Evolutionary conservation across 257 asterid genomes (phyloP), one percentile per base, ranked within the genome.

Genomic region (Plantago elongata): DNA sequence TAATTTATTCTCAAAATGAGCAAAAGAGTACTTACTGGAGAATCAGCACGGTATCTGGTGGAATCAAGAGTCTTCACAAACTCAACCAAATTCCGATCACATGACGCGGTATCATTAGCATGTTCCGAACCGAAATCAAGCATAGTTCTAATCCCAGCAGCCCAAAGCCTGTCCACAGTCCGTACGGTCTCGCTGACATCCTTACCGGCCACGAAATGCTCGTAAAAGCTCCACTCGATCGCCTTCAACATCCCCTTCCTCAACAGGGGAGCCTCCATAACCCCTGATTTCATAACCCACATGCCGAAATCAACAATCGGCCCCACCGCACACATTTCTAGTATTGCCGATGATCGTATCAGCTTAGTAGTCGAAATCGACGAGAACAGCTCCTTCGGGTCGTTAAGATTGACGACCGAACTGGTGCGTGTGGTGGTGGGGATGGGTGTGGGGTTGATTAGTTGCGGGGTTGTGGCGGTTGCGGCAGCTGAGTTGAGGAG

Each of bases 121-220:
- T 82, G 90, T 60, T 93, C 99, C 68, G 78, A 67, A 0, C 94
- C 99, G 51, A 89, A 93, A 78, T 93, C 94, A 63, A 93, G 66
- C 96, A 93, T 93, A 45, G 89, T 81, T 54, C 74, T 69, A 3
- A 87, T 63, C 7, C 95, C 94, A 1, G 69, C 57, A 0, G 68
- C 77, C 70, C 78, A 73, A 3, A 93, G 83, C 54, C 64, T 55
- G 37, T 18, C 8, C 52, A 77, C 72, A 9, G 95, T 82, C n/a
- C 14, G 47, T 2, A 54, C 70, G 55, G 88, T 88, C 69, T 70
- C 77, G 14, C 51, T 51, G 58, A 83, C 62, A 52, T 79, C 79
- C 47, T 63, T 55, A 1, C 99, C 99, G 12, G 94, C 99, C 63
- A 94, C 88, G 45, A 92, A 92, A 14, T 89, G 97, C 11, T 72